phyloP scores from a whole-genome alignment of 1,284 basidiomycete species.

The Pholiota adiposa region DNA sequence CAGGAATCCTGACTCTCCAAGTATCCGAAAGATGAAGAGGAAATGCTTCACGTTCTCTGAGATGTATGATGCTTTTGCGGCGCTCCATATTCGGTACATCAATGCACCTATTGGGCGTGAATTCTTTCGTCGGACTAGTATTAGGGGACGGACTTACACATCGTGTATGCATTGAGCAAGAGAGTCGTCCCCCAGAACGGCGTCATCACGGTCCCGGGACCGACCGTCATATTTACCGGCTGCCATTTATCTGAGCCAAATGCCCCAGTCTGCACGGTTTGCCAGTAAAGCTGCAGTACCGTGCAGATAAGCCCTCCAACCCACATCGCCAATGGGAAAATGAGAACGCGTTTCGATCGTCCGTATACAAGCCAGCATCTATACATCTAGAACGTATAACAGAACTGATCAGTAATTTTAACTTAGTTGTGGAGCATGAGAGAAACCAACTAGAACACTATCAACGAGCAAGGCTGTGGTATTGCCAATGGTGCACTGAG shows the following conservation, averaged over 20 bases:
- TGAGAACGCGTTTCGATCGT: background rate
- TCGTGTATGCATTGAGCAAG: slow-evolving; percentile 8
- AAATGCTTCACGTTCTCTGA: background rate
- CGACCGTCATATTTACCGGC: slow-evolving; percentile 9
- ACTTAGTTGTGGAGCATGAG: background rate
- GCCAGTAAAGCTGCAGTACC: slow-evolving; percentile 6
- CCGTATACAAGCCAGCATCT: slow-evolving; percentile 9
- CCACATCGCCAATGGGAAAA: slow-evolving; percentile 7
- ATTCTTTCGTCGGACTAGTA: background rate
- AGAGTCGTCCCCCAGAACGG: slow-evolving; percentile 11
- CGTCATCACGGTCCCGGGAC: slow-evolving; percentile 5
- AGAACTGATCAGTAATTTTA: background rate
- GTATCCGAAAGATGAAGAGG: background rate
- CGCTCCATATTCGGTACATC: background rate
- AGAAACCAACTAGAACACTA: slow-evolving; percentile 3
- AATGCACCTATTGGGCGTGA: background rate
- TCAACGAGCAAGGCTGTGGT: slow-evolving; percentile 3
- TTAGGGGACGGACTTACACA: background rate
- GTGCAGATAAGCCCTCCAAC: slow-evolving; percentile 5
- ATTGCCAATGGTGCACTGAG: slow-evolving; percentile 6
- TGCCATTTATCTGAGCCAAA: slow-evolving; percentile 1
- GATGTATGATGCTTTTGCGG: background rate
- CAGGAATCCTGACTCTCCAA: slow-evolving; percentile 7
- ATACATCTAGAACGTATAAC: background rate
- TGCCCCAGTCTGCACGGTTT: slow-evolving; percentile 3